Evolutionary conservation across 2,329 filamentous ascomycete genomes (phyloP).

Genomic region (Diplocarpon mali): DNA sequence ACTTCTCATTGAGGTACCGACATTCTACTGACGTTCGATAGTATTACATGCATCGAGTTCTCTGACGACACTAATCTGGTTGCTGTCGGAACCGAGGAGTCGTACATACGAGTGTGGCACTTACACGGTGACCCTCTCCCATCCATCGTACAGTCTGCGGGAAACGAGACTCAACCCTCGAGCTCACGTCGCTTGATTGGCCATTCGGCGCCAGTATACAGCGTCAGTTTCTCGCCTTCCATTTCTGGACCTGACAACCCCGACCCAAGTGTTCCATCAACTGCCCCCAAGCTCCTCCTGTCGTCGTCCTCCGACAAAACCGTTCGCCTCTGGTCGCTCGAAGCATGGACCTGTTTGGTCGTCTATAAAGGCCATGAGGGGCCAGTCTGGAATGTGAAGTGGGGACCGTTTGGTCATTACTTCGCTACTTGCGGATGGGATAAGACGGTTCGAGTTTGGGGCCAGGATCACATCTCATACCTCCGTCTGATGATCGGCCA

Average conservation of each 20-base stretch:
- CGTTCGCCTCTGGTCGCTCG: slow-evolving; percentile 84
- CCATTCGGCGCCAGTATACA: slow-evolving; percentile 81
- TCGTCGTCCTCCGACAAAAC: slow-evolving; percentile 83
- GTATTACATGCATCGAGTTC: slow-evolving; percentile 88
- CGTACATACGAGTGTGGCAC: slow-evolving; percentile 91
- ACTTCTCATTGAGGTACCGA: not conserved
- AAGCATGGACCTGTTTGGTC: slow-evolving; percentile 84
- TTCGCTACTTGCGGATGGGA: slow-evolving; percentile 83
- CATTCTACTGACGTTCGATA: slow-evolving; percentile 29
- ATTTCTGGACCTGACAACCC: slow-evolving; percentile 22
- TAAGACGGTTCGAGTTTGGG: slow-evolving; percentile 83
- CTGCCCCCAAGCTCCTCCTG: slow-evolving; percentile 64
- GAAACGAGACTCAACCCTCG: slow-evolving; percentile 49
- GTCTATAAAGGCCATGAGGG: slow-evolving; percentile 90
- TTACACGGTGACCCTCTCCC: slow-evolving; percentile 74
- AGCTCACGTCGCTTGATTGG: slow-evolving; percentile 73
- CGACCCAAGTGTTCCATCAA: slow-evolving; percentile 29
- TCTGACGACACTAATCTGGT: slow-evolving; percentile 82
- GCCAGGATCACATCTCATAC: slow-evolving; percentile 83
- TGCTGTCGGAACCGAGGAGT: slow-evolving; percentile 82
- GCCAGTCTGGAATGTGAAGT: slow-evolving; percentile 78
- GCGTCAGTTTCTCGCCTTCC: slow-evolving; percentile 65
- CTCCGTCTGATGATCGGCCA: slow-evolving; percentile 85
- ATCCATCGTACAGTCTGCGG: slow-evolving; percentile 51
- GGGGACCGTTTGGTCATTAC: slow-evolving; percentile 92